Conservation (phyloP, 331 rosid species). For the Rosa hybrid region DNA sequence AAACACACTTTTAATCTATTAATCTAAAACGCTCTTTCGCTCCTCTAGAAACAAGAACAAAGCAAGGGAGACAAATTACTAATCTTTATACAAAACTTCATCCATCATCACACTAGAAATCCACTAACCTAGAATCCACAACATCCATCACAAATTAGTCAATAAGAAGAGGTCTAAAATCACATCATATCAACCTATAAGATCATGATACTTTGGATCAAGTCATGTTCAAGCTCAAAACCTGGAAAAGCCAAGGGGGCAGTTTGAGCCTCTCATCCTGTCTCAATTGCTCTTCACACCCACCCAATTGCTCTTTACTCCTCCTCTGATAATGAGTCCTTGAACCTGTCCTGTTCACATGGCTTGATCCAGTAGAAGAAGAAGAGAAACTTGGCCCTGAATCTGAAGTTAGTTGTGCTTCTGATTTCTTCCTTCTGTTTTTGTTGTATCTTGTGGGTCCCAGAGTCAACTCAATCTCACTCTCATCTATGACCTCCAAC, state of each 20-base stretch:
- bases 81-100: constrained; percentile 48
- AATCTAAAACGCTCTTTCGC: not conserved
- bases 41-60: not conserved
- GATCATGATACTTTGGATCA: constrained; percentile 18
- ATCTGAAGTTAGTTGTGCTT: constrained; percentile 49
- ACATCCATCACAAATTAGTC: constrained; percentile 57
- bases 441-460: constrained; percentile 66
- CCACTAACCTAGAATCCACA: constrained; percentile 34
- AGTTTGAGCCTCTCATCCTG: constrained; percentile 56
- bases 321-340: constrained; percentile 28
- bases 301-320: constrained; percentile 29
- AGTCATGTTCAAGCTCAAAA: constrained; percentile 61
- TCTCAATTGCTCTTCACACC: constrained; percentile 50
- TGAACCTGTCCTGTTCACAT: constrained; percentile 46
- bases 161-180: constrained; percentile 28
- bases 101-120: constrained; percentile 34
- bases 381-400: constrained; percentile 65
- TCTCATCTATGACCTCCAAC: constrained; percentile 58
- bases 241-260: constrained; percentile 67
- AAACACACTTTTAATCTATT: not conserved
- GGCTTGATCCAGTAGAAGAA: constrained; percentile 75
- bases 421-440: constrained; percentile 44
- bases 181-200: constrained; percentile 35
- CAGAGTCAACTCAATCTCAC: constrained; percentile 69
- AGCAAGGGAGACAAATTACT: constrained; percentile 16